These are phyloP conservation scores for Lactarius evosmus DNA, from an alignment of 768 basidiomycete genomes.

Conservation along the genomic window DNA sequence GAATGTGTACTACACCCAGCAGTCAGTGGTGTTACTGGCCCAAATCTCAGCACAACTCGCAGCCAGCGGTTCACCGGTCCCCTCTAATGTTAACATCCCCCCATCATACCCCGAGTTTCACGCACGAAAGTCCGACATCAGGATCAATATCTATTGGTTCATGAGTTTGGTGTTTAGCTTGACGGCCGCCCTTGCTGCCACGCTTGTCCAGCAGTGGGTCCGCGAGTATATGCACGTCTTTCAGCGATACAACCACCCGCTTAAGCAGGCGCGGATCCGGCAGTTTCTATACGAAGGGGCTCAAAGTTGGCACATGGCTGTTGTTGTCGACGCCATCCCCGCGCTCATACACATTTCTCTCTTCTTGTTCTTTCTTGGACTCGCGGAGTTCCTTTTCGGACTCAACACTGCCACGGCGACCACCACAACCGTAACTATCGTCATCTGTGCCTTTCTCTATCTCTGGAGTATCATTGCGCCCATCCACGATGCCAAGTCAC, in stretches of 20 bases:
- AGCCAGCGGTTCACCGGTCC: conserved; percentile 11
- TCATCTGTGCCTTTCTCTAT: conserved; percentile 21
- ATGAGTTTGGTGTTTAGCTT: conserved; percentile 39
- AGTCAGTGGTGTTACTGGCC: conserved; percentile 17
- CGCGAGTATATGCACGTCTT: conserved; percentile 36
- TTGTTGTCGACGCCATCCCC: conserved; percentile 44
- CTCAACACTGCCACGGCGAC: conserved; percentile 25
- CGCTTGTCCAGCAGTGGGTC: conserved; percentile 50
- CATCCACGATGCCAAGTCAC: conserved; percentile 16
- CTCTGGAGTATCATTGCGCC: conserved; percentile 22
- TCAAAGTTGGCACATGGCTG: conserved; percentile 40
- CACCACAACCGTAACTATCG: conserved; percentile 5
- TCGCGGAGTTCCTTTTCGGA: conserved; percentile 44
- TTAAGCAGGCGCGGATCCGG: conserved; percentile 41
- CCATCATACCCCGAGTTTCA: conserved; percentile 15
- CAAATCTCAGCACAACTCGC: conserved; percentile 25
- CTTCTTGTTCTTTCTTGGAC: conserved; percentile 48
- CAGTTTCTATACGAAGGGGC: conserved; percentile 40
- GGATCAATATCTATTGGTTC: conserved; percentile 45
- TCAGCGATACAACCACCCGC: conserved; percentile 33
- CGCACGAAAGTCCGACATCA: conserved; percentile 35
- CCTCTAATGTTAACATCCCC: not conserved
- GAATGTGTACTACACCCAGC: conserved; percentile 1
- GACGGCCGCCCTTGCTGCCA: conserved; percentile 43
- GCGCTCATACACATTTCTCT: conserved; percentile 48